Evolutionary conservation across 805 yeast genomes (phyloP), one percentile per base, ranked within the genome.

Genomic region (Dipodascus albidus): DNA sequence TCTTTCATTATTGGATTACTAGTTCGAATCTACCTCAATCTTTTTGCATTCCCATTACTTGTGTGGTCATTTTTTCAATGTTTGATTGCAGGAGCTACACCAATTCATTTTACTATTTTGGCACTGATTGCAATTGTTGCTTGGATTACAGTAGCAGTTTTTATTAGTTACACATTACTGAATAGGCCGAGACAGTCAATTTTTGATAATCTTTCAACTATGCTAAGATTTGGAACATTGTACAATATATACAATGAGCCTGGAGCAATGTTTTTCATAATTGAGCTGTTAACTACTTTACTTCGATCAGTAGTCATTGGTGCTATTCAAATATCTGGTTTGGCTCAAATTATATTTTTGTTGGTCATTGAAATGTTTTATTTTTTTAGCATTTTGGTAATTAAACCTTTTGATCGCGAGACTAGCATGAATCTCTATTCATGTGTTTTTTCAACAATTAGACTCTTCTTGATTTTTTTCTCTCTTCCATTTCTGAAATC

Each of bases 231-330:
- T 20, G 70, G 70, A 1, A 63, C 69, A 17, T 51, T 67, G 14
- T 66, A 63, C 55, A 67, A 65, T 55, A 64, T 65, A 8, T 66
- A 57, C 55, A 52, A 54, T 15, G 65, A 61, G 52, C 52, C 52
- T 14, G 57, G 59, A 17, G 52, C 58, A 4, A 21, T 53, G 47
- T 59, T 59, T 50, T 51, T 21, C 27, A 15, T 47, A 20, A 55
- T 56, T 9, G 62, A 58, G 41, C 54, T 64, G 4, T 44, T 54
- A 2, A 49, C 52, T 19, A 60, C 58, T 17, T 52, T 66, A 19
- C 24, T 62, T 9, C 62, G 67, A n/a, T 70, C 68, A 3, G 27
- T 68, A 17, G 54, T 62, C 1, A 53, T 68, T 49, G 71, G 71
- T 1, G 67, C 60, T 2, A 49, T 63, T 8, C 70, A 68, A 52